Base-by-base conservation (phyloP, 139 green algal genomes). In the Tetradesmus obliquus region DNA sequence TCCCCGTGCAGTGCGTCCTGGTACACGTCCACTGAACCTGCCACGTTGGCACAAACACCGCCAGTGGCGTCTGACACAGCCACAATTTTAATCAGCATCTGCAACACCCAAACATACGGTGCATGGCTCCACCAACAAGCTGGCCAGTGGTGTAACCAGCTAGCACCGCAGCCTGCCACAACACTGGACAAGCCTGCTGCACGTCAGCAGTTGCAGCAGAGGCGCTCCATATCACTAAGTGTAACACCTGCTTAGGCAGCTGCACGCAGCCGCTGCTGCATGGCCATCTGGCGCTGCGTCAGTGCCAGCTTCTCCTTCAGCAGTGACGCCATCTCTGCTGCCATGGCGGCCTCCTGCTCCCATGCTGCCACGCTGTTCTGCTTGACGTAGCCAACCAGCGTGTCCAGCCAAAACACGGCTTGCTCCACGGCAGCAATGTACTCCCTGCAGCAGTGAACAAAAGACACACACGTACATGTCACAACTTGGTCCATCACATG, bases 251-350 rank as follows among this genome's bases (percentile, higher is more conserved):
- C 7, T 72, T 13, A 72, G 62, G 62, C 62, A 72, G 62, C 10
- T 22, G 10, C 3, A 4, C 17, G 66, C 66, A 24, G 17, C 66
- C 17, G 66, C 66, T 76, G 66, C 66, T 76, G 66, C 66, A 76
- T 76, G 17, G 15, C 66, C 5, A 76, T 17, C 55, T 74, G 12
- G 82, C 55, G 55, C 8, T n/a, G 12, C 24, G 19, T 76, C 57
- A 88, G 51, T 24, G 84, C 62, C 45, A 81, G 32, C 62, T 89
- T 89, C 45, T 89, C 84, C 1, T 60, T 69, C 7, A 89, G 51
- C 62, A 89, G 62, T 1, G 15, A 3, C 9, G 32, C 60, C 84
- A 89, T 82, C 62, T 89, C 84, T 20, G 45, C 15, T 9, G 84
- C 84, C 24, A 91, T 62, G 15, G 55, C 7, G 9, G 74, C 72